These are phyloP conservation scores for Neophaeococcomyces mojaviensis DNA, from an alignment of 2,329 filamentous ascomycete species.

Conservation along the genomic window DNA sequence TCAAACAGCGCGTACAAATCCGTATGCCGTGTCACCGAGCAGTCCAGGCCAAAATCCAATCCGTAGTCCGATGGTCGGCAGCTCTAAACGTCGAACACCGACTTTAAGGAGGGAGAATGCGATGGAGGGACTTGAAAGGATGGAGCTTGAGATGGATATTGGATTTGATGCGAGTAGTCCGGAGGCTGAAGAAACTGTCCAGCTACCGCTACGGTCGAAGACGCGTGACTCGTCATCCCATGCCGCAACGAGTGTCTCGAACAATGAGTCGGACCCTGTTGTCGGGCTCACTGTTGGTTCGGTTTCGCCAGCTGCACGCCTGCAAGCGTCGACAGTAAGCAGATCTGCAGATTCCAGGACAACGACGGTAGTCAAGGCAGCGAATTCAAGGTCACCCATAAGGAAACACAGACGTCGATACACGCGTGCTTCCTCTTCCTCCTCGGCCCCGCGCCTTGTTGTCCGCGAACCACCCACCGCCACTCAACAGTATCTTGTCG, in stretches of 20 bases:
- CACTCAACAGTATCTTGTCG: conserved; percentile 2
- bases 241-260: too few species aligned
- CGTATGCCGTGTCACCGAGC: too few species aligned
- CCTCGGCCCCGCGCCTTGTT: not conserved
- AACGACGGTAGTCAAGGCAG: too few species aligned
- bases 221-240: conserved; percentile 11
- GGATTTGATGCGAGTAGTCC: conserved; percentile 7
- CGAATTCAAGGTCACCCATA: too few species aligned
- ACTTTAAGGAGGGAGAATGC: not conserved
- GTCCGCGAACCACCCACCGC: conserved; percentile 8
- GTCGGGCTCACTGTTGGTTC: too few species aligned
- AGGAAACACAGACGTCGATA: conserved; percentile 13
- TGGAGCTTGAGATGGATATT: conserved; percentile 7
- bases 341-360: too few species aligned
- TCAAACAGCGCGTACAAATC: too few species aligned
- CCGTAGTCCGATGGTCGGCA: not conserved
- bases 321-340: too few species aligned
- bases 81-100: not conserved
- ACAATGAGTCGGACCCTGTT: too few species aligned
- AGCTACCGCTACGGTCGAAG: conserved; percentile 16
- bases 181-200: conserved; percentile 8
- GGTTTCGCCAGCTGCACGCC: too few species aligned
- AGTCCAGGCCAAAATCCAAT: not conserved
- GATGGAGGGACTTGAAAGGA: not conserved
- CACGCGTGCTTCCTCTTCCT: conserved; percentile 4